Conservation (phyloP, 352 stramenopile species). For the Globisporangium splendens region DNA sequence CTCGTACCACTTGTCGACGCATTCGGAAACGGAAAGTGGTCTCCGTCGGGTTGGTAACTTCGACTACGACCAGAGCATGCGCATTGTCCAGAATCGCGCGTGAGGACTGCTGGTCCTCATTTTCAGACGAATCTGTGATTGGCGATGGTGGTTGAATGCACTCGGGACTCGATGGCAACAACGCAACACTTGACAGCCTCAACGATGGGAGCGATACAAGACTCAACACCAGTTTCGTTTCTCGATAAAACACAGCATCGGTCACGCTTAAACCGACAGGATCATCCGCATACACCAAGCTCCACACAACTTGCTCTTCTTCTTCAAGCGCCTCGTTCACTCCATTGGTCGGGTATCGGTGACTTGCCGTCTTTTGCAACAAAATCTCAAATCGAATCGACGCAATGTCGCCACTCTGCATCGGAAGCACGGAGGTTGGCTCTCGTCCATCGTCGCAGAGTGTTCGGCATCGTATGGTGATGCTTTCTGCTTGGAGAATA, state of each 20-base stretch:
- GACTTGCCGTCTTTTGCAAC: conserved; percentile 17
- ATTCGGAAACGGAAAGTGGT: conserved; percentile 58
- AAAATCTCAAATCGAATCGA: conserved; percentile 37
- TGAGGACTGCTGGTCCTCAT: neutral
- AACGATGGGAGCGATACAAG: conserved; percentile 55
- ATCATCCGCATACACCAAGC: conserved; percentile 44
- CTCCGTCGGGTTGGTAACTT: conserved; percentile 69
- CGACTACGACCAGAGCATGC: conserved; percentile 41
- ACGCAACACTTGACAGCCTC: conserved; percentile 27
- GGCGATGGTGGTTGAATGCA: neutral
- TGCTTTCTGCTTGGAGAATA: conserved; percentile 17
- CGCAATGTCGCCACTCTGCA: conserved; percentile 29
- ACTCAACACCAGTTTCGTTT: conserved; percentile 43
- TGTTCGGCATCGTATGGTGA: conserved; percentile 13
- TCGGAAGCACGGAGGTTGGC: conserved; percentile 12
- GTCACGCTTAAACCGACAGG: neutral
- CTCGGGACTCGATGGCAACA: conserved; percentile 32
- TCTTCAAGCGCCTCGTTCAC: conserved; percentile 20
- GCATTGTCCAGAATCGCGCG: conserved; percentile 40
- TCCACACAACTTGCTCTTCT: conserved; percentile 56
- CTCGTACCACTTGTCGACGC: neutral
- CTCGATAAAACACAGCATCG: conserved; percentile 39
- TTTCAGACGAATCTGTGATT: neutral
- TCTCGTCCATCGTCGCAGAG: neutral
- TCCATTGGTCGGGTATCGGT: conserved; percentile 1